Conservation (phyloP, 2,329 filamentous ascomycete genomes). For the Fusarium miscanthi region DNA sequence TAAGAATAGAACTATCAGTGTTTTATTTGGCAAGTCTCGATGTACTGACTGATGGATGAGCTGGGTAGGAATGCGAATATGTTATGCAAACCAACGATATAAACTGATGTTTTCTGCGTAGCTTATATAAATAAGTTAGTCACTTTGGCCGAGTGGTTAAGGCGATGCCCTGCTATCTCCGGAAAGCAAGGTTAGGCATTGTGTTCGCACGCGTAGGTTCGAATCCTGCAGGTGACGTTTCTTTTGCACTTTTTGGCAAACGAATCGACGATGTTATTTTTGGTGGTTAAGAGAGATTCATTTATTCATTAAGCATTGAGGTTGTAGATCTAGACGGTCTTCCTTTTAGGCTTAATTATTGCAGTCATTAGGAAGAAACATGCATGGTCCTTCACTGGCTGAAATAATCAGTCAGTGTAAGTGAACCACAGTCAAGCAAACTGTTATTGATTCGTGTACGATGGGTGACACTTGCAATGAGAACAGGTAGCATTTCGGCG, state of each 20-base stretch:
- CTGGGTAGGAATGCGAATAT: no score
- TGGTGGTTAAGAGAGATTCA: background rate
- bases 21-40: background rate
- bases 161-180: slow-evolving; percentile 34
- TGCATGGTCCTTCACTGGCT: background rate
- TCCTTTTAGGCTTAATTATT: no score
- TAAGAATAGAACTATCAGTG: background rate
- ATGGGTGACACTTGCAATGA: no score
- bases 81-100: accelerated
- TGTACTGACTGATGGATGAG: accelerated
- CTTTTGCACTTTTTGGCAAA: background rate
- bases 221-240: slow-evolving; percentile 30
- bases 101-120: accelerated
- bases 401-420: background rate
- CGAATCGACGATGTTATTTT: background rate
- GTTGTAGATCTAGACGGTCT: background rate
- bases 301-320: background rate
- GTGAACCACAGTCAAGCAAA: background rate
- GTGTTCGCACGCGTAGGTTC: slow-evolving; percentile 35
- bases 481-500: background rate
- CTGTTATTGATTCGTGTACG: background rate
- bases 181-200: slow-evolving; percentile 28
- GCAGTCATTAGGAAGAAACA: background rate
- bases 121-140: background rate
- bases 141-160: slow-evolving; percentile 32